Conservation (phyloP, 768 basidiomycete species). For the Sarcodon aspratus region DNA sequence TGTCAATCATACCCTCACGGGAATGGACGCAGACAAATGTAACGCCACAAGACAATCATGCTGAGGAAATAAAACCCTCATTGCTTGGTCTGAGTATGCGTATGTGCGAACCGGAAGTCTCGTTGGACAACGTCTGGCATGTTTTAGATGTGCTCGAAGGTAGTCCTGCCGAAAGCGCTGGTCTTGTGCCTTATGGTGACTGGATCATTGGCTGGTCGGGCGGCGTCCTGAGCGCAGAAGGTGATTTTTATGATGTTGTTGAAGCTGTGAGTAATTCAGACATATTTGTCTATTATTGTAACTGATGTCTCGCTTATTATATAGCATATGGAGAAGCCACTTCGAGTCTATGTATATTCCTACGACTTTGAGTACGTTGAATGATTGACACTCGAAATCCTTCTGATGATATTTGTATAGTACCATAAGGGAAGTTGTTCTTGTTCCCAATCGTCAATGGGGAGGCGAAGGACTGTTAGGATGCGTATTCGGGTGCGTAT, state of each 20-base stretch:
- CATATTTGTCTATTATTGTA: not conserved
- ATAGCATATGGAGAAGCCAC: slow-evolving; percentile 88
- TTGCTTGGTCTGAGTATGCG: slow-evolving; percentile 91
- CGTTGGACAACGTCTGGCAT: slow-evolving; percentile 95
- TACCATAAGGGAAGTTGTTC: slow-evolving; percentile 83
- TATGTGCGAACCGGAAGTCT: slow-evolving; percentile 81
- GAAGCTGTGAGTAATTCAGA: slow-evolving; percentile 53
- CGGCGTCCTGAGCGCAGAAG: slow-evolving; percentile 81
- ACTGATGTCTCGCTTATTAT: not conserved
- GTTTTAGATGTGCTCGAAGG: slow-evolving; percentile 95
- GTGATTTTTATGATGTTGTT: slow-evolving; percentile 93
- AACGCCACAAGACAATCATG: slow-evolving; percentile 26
- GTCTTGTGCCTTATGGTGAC: slow-evolving; percentile 84
- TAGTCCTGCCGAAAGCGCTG: slow-evolving; percentile 91
- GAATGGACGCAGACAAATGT: slow-evolving; percentile 54
- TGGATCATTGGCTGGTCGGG: slow-evolving; percentile 89
- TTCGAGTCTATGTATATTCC: slow-evolving; percentile 93
- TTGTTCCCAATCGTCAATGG: slow-evolving; percentile 96
- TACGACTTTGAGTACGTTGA: slow-evolving; percentile 85
- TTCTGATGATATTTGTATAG: slow-evolving; percentile 24
- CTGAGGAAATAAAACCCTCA: slow-evolving; percentile 56
- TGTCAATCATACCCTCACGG: slow-evolving; percentile 76
- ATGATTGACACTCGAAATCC: not conserved
- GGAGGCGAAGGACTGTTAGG: slow-evolving; percentile 93
- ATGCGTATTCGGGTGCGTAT: slow-evolving; percentile 84